Conservation (phyloP, 2,329 filamentous ascomycete species). For the Trichoderma cornu-damae region DNA sequence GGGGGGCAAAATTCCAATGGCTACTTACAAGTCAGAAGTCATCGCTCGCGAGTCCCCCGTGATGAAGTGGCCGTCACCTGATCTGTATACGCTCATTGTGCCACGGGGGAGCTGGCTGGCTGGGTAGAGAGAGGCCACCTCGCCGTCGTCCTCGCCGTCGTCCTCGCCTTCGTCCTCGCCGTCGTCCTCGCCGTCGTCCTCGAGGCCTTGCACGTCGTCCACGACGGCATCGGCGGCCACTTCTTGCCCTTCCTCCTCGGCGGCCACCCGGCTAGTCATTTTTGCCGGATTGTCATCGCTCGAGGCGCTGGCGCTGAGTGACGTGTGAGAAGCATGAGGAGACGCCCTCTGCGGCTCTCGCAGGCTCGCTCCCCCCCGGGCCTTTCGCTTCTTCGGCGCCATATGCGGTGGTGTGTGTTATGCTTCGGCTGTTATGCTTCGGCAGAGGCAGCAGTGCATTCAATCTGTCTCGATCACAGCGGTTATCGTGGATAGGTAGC, state of each 20-base stretch:
- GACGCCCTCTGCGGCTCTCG: not conserved
- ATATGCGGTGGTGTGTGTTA: not conserved
- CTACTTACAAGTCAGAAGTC: constrained; percentile 38
- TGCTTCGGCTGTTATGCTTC: not conserved
- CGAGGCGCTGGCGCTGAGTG: constrained; percentile 28
- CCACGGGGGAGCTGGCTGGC: constrained; percentile 37
- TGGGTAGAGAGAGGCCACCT: constrained; percentile 40
- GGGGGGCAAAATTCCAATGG: not conserved
- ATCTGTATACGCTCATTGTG: constrained; percentile 32
- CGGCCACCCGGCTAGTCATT: constrained; percentile 36
- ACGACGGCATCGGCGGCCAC: constrained; percentile 15
- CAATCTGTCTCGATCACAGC: not conserved
- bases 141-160: constrained; percentile 29
- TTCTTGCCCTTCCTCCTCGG: constrained; percentile 32
- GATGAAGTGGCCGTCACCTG: constrained; percentile 35
- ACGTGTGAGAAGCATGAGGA: not conserved
- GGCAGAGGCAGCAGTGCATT: not conserved
- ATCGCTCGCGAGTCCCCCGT: constrained; percentile 25
- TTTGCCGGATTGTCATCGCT: constrained; percentile 34
- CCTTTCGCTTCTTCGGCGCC: constrained; percentile 8
- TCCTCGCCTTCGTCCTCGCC: constrained; percentile 1
- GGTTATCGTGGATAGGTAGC: not conserved
- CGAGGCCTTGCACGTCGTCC: constrained; percentile 15
- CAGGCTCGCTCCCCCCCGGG: not conserved
- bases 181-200: constrained; percentile 21